Evolutionary conservation across 805 yeast genomes (phyloP).

Genomic region (Candida loeiensis): DNA sequence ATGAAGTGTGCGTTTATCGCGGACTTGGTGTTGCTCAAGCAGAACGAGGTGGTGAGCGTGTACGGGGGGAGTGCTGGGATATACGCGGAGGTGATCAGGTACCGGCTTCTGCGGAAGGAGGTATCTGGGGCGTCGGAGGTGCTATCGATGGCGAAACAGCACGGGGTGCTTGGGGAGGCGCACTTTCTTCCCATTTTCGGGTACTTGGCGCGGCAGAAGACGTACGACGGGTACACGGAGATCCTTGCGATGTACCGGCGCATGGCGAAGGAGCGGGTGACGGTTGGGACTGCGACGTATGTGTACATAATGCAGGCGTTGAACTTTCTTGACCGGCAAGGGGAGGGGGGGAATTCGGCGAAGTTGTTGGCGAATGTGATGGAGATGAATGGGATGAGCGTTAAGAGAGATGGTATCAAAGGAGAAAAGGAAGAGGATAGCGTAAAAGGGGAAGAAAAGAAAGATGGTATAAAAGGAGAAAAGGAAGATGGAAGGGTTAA

Average conservation of each 20-base stretch:
- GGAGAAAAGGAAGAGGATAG: neutral
- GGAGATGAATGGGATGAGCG: constrained; percentile 27
- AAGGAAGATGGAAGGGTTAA: neutral
- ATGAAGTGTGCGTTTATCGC: constrained; percentile 14
- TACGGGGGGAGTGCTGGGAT: constrained; percentile 6
- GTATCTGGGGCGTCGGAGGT: constrained; percentile 19
- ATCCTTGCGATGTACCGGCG: constrained; percentile 30
- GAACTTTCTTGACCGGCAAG: constrained; percentile 20
- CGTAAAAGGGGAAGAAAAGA: too few species aligned
- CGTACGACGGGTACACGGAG: constrained; percentile 19
- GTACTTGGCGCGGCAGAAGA: constrained; percentile 15
- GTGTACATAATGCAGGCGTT: constrained; percentile 30
- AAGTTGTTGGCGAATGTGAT: constrained; percentile 28
- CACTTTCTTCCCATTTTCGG: constrained; percentile 31
- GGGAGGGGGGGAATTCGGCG: constrained; percentile 25
- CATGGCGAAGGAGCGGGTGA: constrained; percentile 28
- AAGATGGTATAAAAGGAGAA: too few species aligned
- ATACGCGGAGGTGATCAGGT: constrained; percentile 25
- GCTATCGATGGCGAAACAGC: constrained; percentile 17
- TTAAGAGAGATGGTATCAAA: neutral
- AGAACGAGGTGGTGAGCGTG: constrained; percentile 10
- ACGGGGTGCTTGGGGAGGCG: constrained; percentile 20
- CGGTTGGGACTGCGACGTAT: constrained; percentile 27
- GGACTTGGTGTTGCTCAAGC: constrained; percentile 11
- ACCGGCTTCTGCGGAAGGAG: constrained; percentile 15